Percentiles rank a stretch among this genome's conserved stretches.
phyloP scores from a whole-genome alignment of 2,329 filamentous ascomycete genomes.

The Herpotrichia juniperi region DNA sequence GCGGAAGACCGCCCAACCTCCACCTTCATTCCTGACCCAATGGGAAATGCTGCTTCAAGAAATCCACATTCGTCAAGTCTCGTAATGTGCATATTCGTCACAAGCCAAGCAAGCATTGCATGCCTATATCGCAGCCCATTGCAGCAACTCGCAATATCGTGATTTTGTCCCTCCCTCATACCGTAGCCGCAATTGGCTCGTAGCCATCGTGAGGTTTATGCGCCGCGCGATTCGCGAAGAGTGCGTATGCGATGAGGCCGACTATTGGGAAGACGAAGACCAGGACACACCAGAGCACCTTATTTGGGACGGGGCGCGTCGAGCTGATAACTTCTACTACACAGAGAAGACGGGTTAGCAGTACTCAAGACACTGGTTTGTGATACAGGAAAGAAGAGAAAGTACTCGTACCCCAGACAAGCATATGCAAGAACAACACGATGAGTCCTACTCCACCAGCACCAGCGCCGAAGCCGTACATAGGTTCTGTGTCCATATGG shows the following conservation, averaged over 20 bases:
- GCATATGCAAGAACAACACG: conserved; percentile 66
- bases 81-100: no score
- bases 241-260: conserved; percentile 67
- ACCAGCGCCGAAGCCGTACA: conserved; percentile 67
- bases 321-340: conserved; percentile 70
- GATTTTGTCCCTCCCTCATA: no score
- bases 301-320: conserved; percentile 62
- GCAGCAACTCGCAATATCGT: no score
- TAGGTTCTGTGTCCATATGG: conserved; percentile 56
- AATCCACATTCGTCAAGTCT: no score
- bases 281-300: conserved; percentile 67
- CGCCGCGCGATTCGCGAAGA: conserved; percentile 66
- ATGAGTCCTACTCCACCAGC: conserved; percentile 68
- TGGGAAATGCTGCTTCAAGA: no score
- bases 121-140: no score
- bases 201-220: conserved; percentile 60
- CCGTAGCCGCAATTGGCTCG: conserved; percentile 50
- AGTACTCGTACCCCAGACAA: conserved; percentile 62
- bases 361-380: background rate
- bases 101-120: no score
- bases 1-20: no score
- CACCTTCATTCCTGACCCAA: no score
- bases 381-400: background rate
- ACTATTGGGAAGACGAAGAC: conserved; percentile 70
- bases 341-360: conserved; percentile 20